These are phyloP conservation scores for Glycyrrhiza uralensis DNA, from an alignment of 306 rosid species.

Conservation along the genomic window DNA sequence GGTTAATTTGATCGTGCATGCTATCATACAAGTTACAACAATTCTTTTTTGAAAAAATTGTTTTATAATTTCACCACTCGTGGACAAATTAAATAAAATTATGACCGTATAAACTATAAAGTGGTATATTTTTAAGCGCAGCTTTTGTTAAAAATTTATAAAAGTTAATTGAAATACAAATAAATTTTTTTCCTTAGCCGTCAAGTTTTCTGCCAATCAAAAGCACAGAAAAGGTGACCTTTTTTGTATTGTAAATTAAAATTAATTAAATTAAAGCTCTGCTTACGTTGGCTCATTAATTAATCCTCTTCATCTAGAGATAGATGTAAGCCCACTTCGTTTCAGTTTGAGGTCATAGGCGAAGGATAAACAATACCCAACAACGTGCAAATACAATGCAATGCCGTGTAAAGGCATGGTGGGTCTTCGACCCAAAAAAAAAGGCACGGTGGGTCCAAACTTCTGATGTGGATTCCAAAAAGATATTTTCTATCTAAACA, in stretches of 20 bases:
- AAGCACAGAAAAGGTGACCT: not conserved
- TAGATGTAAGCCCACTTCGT: not conserved
- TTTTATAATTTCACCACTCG: not conserved
- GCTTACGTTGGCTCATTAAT: not conserved
- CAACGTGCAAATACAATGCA: not conserved
- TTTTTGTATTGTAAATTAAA: not conserved
- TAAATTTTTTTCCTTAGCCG: not conserved
- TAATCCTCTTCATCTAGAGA: no score
- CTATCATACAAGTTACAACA: no score
- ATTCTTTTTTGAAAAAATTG: not conserved
- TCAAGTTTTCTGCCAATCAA: not conserved
- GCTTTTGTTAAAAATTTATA: not conserved
- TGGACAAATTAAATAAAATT: not conserved
- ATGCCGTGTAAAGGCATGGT: not conserved
- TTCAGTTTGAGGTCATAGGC: not conserved
- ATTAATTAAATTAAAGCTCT: not conserved
- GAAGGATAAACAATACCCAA: not conserved
- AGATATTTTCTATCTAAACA: no score
- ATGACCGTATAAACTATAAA: not conserved
- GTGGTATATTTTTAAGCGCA: not conserved
- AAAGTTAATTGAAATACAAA: not conserved
- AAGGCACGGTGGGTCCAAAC: no score
- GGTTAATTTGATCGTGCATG: not conserved
- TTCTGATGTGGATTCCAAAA: not conserved
- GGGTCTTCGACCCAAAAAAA: no score